Conservation (phyloP, 768 basidiomycete species). For the Pseudohyphozyma bogoriensis region DNA sequence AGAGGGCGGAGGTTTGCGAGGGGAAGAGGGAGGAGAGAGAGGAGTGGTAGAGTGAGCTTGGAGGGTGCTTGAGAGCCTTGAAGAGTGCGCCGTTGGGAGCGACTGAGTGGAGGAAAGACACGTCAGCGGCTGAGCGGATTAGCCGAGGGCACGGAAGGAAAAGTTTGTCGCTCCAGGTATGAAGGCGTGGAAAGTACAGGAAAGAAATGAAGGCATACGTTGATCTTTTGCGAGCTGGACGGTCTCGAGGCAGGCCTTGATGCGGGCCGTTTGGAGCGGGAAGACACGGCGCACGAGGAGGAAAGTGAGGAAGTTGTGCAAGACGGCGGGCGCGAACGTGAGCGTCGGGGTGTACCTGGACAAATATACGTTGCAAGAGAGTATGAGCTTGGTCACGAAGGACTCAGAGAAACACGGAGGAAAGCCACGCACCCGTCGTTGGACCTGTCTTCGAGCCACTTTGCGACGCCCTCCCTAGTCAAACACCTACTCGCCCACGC, state of each 20-base stretch:
- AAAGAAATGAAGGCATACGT: neutral
- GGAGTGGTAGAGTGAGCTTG: neutral
- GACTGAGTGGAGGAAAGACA: neutral
- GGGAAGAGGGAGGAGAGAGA: neutral
- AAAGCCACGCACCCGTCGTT: neutral
- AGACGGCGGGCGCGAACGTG: neutral
- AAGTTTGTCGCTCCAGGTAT: no score
- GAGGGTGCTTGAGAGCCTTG: neutral
- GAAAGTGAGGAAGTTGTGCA: conserved; percentile 7
- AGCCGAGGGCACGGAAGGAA: no score
- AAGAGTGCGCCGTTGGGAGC: neutral
- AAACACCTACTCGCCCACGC: neutral
- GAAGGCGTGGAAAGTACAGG: neutral
- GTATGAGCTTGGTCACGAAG: no score
- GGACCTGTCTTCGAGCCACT: conserved; percentile 2
- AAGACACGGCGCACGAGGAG: conserved; percentile 5
- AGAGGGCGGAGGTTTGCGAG: neutral
- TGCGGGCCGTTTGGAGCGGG: neutral
- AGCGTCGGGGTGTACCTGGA: conserved; percentile 3
- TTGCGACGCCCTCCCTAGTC: neutral
- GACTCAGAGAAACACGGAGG: no score
- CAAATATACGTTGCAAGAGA: no score
- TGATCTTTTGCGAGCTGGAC: neutral
- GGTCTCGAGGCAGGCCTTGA: neutral
- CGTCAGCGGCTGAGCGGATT: no score